Evolutionary conservation across 805 yeast genomes (phyloP).

Genomic region (Metschnikowia henanensis): DNA sequence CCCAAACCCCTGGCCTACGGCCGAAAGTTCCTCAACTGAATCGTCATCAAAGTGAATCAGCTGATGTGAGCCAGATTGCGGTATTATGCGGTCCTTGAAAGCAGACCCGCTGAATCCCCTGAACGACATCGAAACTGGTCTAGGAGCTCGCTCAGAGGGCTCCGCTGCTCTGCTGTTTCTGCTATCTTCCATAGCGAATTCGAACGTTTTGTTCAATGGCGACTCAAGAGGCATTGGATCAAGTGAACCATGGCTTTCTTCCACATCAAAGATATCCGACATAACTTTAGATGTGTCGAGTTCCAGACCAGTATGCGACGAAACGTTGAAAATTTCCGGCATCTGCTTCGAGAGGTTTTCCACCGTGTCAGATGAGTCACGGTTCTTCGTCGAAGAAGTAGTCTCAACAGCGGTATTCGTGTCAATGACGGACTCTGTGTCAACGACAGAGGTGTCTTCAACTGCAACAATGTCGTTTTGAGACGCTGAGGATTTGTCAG

Average conservation of each 20-base stretch:
- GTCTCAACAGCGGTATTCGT: conserved; percentile 9
- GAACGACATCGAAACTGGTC: conserved; percentile 56
- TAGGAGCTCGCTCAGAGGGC: conserved; percentile 5
- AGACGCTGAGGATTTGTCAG: no score
- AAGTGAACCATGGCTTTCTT: neutral
- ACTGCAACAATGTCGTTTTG: neutral
- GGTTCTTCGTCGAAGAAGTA: neutral
- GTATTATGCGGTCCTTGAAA: conserved; percentile 24
- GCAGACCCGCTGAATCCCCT: conserved; percentile 63
- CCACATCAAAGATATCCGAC: neutral
- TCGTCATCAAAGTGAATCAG: conserved; percentile 38
- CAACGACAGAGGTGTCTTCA: neutral
- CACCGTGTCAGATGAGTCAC: neutral
- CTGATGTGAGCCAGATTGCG: conserved; percentile 38
- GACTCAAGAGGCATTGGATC: conserved; percentile 7
- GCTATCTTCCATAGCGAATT: conserved; percentile 12
- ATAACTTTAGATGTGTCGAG: conserved; percentile 1
- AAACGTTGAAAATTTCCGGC: no score
- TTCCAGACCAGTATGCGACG: conserved; percentile 3
- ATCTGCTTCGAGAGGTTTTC: no score
- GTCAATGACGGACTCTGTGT: conserved; percentile 3
- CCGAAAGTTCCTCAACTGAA: conserved; percentile 24
- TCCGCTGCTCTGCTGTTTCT: neutral
- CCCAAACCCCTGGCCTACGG: conserved; percentile 43
- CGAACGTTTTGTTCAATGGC: conserved; percentile 14